Base-by-base conservation (phyloP, 257 asterid species). In the Buddleja alternifolia region DNA sequence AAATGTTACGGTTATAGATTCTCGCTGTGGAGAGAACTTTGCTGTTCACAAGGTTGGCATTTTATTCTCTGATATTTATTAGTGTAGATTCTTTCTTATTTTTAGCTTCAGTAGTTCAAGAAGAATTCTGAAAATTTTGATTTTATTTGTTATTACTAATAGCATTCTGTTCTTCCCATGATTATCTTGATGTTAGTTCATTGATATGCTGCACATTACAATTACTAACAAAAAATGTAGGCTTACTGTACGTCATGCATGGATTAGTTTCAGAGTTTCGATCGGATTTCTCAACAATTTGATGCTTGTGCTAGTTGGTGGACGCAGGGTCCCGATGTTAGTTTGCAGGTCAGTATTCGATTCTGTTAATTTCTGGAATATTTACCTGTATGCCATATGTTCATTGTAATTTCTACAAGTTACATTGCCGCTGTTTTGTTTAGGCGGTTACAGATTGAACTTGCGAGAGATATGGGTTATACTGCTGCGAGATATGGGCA, bases 241-340 rank as follows among this genome's bases (percentile, higher is more conserved):
- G 75, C 85, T 79, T 50, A 77, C 70, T 21, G n/a, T 63, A 15
- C 42, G 47, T 48, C 51, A 21, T 57, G 56, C 75, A 16, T 80
- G 23, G 10, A 72, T 64, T 73, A 75, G 78, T 84, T 75, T 77
- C 81, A 83, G 85, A 59, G 74, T 70, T 60, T 14, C 42, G 77
- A 75, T 78, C 73, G 63, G 73, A 86, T 91, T 42, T 81, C 85
- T 82, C 90, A 89, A 78, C 93, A 86, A 77, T 94, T 94, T 80
- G 99, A 94, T 89, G 99, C 89, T 61, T 91, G 97, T 86, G 97
- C 99, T 60, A 94, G 99, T 84, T 94, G 99, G 97, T 94, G 99
- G 97, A 94, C 99, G 6, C 99, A 94, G 69, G 99, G 99, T 62
- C 99, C 97, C 70, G 92, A 91, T 87, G 78, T 82, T 70, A 81